These are phyloP conservation scores for Gloeopeniophorella convolvens DNA, from an alignment of 768 basidiomycete genomes.

Conservation along the genomic window DNA sequence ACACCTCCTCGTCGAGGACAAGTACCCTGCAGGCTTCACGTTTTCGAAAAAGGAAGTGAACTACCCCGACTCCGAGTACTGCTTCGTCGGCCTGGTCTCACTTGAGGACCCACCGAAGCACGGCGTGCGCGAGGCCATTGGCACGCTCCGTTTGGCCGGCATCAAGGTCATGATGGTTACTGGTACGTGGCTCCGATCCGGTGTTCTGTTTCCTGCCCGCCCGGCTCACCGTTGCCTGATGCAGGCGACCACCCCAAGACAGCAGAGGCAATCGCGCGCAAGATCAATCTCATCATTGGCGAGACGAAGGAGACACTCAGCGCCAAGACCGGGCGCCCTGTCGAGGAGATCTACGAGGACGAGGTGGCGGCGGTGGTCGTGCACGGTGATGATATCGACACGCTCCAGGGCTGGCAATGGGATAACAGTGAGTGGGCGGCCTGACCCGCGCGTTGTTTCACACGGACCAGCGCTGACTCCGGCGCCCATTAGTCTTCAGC, in stretches of 20 bases:
- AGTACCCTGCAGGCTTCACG: conserved; percentile 39
- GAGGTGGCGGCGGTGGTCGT: conserved; percentile 61
- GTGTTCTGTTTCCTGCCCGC: background rate
- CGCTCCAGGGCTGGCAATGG: conserved; percentile 66
- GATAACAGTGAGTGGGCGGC: conserved; percentile 48
- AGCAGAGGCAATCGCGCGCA: conserved; percentile 66
- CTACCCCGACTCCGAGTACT: conserved; percentile 51
- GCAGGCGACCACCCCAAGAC: conserved; percentile 66
- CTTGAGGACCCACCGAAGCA: conserved; percentile 68
- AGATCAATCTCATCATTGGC: conserved; percentile 63
- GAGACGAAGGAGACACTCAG: conserved; percentile 58
- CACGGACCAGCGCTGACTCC: background rate
- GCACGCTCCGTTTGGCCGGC: conserved; percentile 61
- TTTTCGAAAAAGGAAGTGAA: conserved; percentile 51
- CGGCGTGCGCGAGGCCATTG: conserved; percentile 66
- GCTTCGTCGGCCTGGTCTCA: conserved; percentile 59
- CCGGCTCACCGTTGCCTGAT: background rate
- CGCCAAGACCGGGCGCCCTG: conserved; percentile 45
- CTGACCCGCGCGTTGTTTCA: background rate
- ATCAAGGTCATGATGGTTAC: conserved; percentile 79
- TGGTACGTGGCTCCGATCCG: conserved; percentile 30
- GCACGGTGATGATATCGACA: conserved; percentile 63
- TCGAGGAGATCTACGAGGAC: conserved; percentile 61
- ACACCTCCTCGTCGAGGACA: conserved; percentile 41
- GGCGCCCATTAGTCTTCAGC: conserved; percentile 43